A percentile compares a stretch with the other conserved stretches of the same genome.
phyloP scores from a whole-genome alignment of 1,139 yeast species.

The Debaryomyces singareniensis region DNA sequence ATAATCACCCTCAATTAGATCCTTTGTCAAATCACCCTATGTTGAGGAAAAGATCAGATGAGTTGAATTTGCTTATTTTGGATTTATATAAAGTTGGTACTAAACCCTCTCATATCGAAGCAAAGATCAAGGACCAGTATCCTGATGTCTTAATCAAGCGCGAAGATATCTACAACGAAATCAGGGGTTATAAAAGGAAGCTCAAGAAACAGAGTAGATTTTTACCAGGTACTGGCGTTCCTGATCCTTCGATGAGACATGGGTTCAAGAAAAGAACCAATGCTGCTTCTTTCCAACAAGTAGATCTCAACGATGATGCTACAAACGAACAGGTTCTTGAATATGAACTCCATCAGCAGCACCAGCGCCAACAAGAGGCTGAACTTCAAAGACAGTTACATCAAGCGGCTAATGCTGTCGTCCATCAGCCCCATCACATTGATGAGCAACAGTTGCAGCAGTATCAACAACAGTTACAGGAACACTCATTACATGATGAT shows the following conservation, averaged over 20 bases:
- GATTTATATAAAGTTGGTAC: conserved; percentile 52
- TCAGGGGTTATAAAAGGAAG: conserved; percentile 52
- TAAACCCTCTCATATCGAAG: conserved; percentile 52
- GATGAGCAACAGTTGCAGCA: conserved; percentile 29
- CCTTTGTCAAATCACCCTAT: conserved; percentile 53
- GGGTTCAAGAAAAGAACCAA: conserved; percentile 19
- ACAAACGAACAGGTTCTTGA: conserved; percentile 11
- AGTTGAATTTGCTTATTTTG: conserved; percentile 45
- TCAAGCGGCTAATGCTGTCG: conserved; percentile 35
- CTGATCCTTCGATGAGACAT: conserved; percentile 9
- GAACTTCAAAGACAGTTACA: conserved; percentile 35
- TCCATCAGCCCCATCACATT: conserved; percentile 19
- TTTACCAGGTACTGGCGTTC: conserved; percentile 8
- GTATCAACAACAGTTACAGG: conserved; percentile 26
- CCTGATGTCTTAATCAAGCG: conserved; percentile 52
- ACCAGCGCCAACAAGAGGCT: conserved; percentile 28
- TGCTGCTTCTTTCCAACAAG: conserved; percentile 27
- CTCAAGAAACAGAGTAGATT: conserved; percentile 37
- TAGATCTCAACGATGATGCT: conserved; percentile 24
- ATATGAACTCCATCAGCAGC: conserved; percentile 16
- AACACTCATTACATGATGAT: conserved; percentile 18
- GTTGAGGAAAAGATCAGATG: conserved; percentile 50
- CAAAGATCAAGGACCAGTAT: conserved; percentile 45
- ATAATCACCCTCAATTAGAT: conserved; percentile 54
- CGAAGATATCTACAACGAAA: conserved; percentile 54